These are phyloP conservation scores for Magnaporthales sp. DNA, from an alignment of 2,329 filamentous ascomycete genomes.

Conservation along the genomic window DNA sequence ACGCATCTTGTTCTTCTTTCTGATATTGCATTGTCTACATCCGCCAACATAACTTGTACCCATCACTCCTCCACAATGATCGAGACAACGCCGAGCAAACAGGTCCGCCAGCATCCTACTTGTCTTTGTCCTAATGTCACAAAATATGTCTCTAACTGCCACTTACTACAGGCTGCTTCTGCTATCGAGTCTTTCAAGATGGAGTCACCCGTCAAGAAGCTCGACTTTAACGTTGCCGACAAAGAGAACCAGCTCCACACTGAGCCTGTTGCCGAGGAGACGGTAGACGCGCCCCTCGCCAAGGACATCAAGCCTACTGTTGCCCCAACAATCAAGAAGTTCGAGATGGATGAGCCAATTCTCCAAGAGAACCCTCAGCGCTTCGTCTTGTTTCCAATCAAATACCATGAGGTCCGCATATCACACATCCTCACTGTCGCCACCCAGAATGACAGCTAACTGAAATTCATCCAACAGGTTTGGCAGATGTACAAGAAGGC, in stretches of 20 bases:
- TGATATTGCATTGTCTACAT: background rate
- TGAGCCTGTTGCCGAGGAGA: slow-evolving; percentile 42
- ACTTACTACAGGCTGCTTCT: slow-evolving; percentile 60
- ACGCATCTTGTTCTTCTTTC: background rate
- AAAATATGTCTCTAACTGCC: slow-evolving; percentile 20
- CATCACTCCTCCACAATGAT: background rate
- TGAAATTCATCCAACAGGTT: slow-evolving; percentile 50
- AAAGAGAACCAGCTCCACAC: slow-evolving; percentile 71
- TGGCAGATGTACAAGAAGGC: slow-evolving; percentile 99
- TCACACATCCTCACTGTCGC: slow-evolving; percentile 12
- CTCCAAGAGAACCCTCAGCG: slow-evolving; percentile 92
- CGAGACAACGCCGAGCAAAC: background rate
- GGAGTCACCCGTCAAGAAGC: slow-evolving; percentile 87
- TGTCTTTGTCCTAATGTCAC: background rate
- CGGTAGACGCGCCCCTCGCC: slow-evolving; percentile 46
- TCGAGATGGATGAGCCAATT: slow-evolving; percentile 80
- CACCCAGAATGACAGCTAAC: slow-evolving; percentile 28
- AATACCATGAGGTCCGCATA: slow-evolving; percentile 89
- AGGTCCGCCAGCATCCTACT: background rate
- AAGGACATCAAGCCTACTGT: slow-evolving; percentile 34
- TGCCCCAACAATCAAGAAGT: slow-evolving; percentile 48
- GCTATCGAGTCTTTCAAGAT: slow-evolving; percentile 86
- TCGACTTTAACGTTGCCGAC: slow-evolving; percentile 62
- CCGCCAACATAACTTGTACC: background rate
- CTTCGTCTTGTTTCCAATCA: slow-evolving; percentile 97